A percentile compares a stretch with the other conserved stretches of the same genome.
Evolutionary conservation across 2,329 filamentous ascomycete species (phyloP).

Genomic region (Xylariomycetidae sp.): DNA sequence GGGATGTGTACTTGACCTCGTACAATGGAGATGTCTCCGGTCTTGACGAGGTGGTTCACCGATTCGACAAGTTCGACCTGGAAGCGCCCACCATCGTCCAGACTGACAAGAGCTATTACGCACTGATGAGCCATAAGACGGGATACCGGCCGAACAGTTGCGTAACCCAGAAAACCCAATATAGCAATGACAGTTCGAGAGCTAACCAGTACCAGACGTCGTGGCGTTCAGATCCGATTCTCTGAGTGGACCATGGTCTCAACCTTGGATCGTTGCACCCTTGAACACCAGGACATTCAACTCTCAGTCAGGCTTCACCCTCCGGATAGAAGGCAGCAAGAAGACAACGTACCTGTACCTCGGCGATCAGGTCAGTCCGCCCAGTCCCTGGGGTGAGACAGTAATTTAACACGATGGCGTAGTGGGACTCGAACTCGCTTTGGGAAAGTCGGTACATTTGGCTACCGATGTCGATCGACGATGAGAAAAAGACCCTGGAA

Average conservation of each 20-base stretch:
- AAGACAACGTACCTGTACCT: constrained; percentile 47
- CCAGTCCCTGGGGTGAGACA: background rate
- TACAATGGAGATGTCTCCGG: constrained; percentile 49
- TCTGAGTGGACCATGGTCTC: constrained; percentile 47
- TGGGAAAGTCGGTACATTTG: constrained; percentile 56
- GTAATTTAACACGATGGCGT: background rate
- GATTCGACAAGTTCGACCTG: constrained; percentile 56
- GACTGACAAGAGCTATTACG: constrained; percentile 55
- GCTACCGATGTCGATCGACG: constrained; percentile 49
- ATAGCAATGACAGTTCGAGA: background rate
- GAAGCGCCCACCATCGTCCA: constrained; percentile 58
- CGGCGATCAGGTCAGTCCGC: constrained; percentile 35
- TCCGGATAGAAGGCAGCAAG: constrained; percentile 43
- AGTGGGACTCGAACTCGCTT: constrained; percentile 50
- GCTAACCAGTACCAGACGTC: constrained; percentile 32
- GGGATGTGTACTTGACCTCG: constrained; percentile 52
- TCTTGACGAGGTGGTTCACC: constrained; percentile 47
- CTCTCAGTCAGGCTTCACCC: constrained; percentile 46
- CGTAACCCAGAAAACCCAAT: too few relatives aligned
- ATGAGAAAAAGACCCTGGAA: constrained; percentile 43
- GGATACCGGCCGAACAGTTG: constrained; percentile 58
- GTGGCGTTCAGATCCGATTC: constrained; percentile 51
- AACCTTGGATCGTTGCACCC: constrained; percentile 47
- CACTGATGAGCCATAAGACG: constrained; percentile 59
- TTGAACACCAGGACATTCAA: constrained; percentile 48